Percentiles rank a stretch among this genome's conserved stretches.
Evolutionary conservation across 805 yeast genomes (phyloP).

Genomic region (Starmerella stellata): DNA sequence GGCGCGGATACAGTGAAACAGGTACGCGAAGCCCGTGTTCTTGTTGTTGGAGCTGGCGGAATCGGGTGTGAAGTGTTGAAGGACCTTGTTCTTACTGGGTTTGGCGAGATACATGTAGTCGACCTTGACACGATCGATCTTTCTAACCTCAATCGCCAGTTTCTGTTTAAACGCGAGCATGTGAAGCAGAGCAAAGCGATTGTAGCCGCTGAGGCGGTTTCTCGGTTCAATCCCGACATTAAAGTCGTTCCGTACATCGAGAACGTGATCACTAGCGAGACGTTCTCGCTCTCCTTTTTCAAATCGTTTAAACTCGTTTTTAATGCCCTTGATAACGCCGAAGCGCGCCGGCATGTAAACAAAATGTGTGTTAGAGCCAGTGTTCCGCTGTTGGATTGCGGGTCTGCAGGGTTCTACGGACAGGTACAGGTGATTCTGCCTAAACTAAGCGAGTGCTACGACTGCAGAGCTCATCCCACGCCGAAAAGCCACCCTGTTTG

Average conservation of each 20-base stretch:
- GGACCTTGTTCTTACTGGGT: conserved; percentile 91
- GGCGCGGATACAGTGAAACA: conserved; percentile 11
- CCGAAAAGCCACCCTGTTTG: conserved; percentile 91
- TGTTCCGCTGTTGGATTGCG: conserved; percentile 75
- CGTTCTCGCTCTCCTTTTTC: conserved; percentile 64
- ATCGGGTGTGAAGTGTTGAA: conserved; percentile 98
- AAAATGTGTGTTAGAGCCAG: conserved; percentile 54
- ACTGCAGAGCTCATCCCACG: conserved; percentile 69
- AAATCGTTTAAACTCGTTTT: conserved; percentile 57
- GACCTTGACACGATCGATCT: conserved; percentile 91
- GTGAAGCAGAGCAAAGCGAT: conserved; percentile 73
- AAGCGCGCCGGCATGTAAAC: conserved; percentile 82
- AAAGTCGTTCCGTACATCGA: conserved; percentile 66
- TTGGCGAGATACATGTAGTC: conserved; percentile 24
- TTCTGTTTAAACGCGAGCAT: conserved; percentile 73
- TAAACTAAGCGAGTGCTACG: conserved; percentile 66
- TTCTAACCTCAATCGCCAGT: conserved; percentile 83
- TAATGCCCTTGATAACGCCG: conserved; percentile 86
- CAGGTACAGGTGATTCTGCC: conserved; percentile 86
- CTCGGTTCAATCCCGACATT: conserved; percentile 47
- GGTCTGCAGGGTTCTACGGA: conserved; percentile 89
- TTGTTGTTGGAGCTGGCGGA: conserved; percentile 98
- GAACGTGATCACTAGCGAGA: conserved; percentile 57
- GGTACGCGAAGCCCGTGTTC: conserved; percentile 28
- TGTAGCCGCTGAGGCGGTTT: conserved; percentile 72